Conservation (phyloP, 1,284 basidiomycete genomes). For the Apiotrichum siamense region DNA sequence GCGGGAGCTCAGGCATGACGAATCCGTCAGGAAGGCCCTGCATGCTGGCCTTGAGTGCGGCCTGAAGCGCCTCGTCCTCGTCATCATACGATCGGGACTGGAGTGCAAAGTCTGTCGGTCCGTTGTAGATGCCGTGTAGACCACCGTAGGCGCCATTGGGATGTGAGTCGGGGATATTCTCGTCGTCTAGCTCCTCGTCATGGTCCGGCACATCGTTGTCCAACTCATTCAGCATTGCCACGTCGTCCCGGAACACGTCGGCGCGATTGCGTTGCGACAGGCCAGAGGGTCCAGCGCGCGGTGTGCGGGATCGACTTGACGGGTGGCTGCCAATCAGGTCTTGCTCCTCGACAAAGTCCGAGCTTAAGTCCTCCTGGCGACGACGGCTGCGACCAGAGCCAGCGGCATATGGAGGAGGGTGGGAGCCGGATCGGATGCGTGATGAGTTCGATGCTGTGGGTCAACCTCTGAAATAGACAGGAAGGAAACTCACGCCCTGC, state of each 20-base stretch:
- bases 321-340: neutral
- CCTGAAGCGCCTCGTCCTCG: conserved; percentile 77
- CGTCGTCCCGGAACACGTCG: conserved; percentile 19
- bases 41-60: conserved; percentile 74
- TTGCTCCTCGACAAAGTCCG: conserved; percentile 11
- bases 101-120: conserved; percentile 35
- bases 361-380: conserved; percentile 13
- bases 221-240: conserved; percentile 2
- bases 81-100: conserved; percentile 60
- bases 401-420: conserved; percentile 1
- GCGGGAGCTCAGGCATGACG: conserved; percentile 17
- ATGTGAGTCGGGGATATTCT: conserved; percentile 8
- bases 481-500: neutral
- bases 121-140: conserved; percentile 18
- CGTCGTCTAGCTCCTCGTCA: conserved; percentile 21
- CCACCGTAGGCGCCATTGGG: neutral
- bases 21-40: conserved; percentile 54
- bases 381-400: conserved; percentile 16
- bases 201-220: conserved; percentile 37
- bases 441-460: too few species aligned
- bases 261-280: neutral
- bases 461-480: too few species aligned
- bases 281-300: neutral
- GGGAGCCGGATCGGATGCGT: neutral
- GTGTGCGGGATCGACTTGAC: conserved; percentile 5